phyloP scores from a whole-genome alignment of 352 stramenopile species.

The Globisporangium lucens region DNA sequence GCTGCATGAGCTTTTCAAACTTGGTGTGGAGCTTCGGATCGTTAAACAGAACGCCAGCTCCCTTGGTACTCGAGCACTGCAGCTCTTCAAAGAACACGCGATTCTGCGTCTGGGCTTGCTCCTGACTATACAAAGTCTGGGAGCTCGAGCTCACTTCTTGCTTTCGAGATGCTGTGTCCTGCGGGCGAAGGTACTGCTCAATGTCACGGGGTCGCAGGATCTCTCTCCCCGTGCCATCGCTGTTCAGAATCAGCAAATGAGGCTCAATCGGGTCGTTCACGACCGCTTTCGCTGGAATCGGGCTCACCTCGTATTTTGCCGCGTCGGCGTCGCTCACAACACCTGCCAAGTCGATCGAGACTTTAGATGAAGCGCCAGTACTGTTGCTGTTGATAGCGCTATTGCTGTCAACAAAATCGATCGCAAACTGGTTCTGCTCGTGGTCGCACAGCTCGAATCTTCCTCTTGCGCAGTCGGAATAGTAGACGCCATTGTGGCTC shows the following conservation, averaged over 20 bases:
- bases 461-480: conserved; percentile 59
- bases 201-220: conserved; percentile 53
- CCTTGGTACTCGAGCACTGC: not conserved
- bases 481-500: conserved; percentile 65
- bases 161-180: not conserved
- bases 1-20: conserved; percentile 29
- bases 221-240: conserved; percentile 64
- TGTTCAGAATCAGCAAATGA: conserved; percentile 67
- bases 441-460: conserved; percentile 58
- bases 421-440: conserved; percentile 66
- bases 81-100: conserved; percentile 18
- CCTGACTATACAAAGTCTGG: conserved; percentile 10
- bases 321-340: conserved; percentile 51
- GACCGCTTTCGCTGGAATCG: conserved; percentile 52
- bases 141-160: conserved; percentile 1
- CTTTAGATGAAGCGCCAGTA: conserved; percentile 11
- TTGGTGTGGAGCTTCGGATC: conserved; percentile 35
- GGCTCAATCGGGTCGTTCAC: conserved; percentile 79
- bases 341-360: conserved; percentile 56
- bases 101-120: not conserved
- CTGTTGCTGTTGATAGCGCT: not conserved
- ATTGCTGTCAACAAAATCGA: conserved; percentile 31
- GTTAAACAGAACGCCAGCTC: conserved; percentile 25
- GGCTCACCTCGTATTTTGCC: conserved; percentile 43
- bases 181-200: conserved; percentile 22